phyloP scores from a whole-genome alignment of 768 basidiomycete genomes.

The Rhodotorula paludigena region DNA sequence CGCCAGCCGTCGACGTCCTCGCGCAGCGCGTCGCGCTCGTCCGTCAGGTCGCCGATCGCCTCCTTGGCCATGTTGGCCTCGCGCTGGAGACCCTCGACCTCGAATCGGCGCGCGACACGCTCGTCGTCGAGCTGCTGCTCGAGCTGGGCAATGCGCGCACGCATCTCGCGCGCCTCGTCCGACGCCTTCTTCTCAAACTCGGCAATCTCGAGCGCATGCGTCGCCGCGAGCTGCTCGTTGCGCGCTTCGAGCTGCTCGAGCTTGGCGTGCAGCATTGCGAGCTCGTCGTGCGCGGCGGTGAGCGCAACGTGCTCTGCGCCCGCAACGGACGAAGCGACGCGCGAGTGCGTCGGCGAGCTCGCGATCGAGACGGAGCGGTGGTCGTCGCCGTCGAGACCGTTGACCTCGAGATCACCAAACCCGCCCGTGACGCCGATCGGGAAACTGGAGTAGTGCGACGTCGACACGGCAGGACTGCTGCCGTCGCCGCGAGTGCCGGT shows the following conservation, averaged over 20 bases:
- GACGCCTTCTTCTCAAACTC: constrained; percentile 37
- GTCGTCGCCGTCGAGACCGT: constrained; percentile 8
- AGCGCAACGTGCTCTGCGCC: not conserved
- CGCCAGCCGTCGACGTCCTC: constrained; percentile 86
- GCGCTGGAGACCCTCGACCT: constrained; percentile 67
- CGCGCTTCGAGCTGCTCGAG: constrained; percentile 28
- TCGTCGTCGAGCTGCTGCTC: constrained; percentile 33
- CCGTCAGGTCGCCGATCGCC: constrained; percentile 33
- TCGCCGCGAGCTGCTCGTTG: constrained; percentile 17
- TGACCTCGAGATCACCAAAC: constrained; percentile 34
- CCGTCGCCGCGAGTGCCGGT: not conserved
- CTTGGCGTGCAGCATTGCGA: constrained; percentile 29
- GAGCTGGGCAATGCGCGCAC: constrained; percentile 25
- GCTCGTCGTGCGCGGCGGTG: constrained; percentile 24
- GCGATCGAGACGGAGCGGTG: not conserved
- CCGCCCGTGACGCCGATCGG: constrained; percentile 31
- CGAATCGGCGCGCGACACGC: constrained; percentile 20
- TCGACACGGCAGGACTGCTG: constrained; percentile 17
- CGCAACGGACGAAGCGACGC: not conserved
- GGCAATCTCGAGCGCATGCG: constrained; percentile 30
- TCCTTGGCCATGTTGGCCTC: constrained; percentile 64
- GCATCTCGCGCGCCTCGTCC: constrained; percentile 34
- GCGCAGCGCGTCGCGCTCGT: constrained; percentile 75
- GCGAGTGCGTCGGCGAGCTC: not conserved
- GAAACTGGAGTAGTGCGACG: constrained; percentile 20